Percentiles rank a stretch among this genome's conserved stretches.
phyloP scores from a whole-genome alignment of 2,329 filamentous ascomycete genomes.

The Claviceps pusilla region DNA sequence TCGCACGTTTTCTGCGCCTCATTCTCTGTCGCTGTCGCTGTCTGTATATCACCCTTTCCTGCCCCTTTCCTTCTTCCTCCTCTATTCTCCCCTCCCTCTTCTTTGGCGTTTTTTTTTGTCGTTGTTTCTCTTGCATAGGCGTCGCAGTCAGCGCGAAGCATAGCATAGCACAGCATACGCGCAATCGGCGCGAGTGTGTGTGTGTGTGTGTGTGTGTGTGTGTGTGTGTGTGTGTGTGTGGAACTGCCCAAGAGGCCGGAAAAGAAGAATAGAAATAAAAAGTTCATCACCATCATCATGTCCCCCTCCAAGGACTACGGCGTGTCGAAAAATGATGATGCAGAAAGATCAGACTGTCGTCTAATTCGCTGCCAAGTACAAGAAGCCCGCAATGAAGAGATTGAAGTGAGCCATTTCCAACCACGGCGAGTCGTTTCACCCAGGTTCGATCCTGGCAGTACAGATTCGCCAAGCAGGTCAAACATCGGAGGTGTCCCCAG shows the following conservation, averaged over 20 bases:
- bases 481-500: background rate
- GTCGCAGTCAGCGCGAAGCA: background rate
- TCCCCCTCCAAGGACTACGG: background rate
- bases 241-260: background rate
- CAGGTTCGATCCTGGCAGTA: background rate
- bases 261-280: background rate
- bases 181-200: background rate
- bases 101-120: background rate
- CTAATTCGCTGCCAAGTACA: background rate
- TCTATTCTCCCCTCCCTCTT: background rate
- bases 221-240: background rate
- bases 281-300: background rate
- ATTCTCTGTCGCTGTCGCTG: background rate
- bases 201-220: background rate
- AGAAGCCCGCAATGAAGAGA: too few species aligned
- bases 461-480: background rate
- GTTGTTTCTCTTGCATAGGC: background rate
- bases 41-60: background rate
- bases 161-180: background rate
- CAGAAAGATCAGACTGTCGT: background rate
- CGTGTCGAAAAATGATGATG: background rate
- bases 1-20: background rate
- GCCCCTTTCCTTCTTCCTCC: too few species aligned
- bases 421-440: background rate
- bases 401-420: background rate